Evolutionary conservation across 2,329 filamentous ascomycete species (phyloP), one percentile per base, ranked within the genome.

Genomic region (Trichoderma sp.): DNA sequence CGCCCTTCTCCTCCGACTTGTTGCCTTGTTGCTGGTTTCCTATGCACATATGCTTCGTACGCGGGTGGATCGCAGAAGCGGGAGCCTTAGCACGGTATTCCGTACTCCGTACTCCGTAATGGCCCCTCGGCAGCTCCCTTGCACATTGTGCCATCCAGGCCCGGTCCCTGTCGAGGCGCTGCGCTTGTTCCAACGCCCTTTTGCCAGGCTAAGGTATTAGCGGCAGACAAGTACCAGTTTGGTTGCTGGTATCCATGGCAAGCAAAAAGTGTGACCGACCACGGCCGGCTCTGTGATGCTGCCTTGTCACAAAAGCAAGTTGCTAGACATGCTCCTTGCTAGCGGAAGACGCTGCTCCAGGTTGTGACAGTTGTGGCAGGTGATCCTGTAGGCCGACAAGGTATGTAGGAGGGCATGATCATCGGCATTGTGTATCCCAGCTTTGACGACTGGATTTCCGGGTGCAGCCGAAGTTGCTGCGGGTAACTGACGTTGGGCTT

Each of bases 81-180:
- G 69, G 69, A 70, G 66, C 66, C 64, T 65, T 68, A 70, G 64
- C 67, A 69, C 60, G 68, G 67, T 39, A 54, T 50, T 55, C 60
- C 50, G 66, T 54, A 45, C 59, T 62, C 59, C 59, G 59, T 62
- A 61, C 34, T 39, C 34, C 34, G 34, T 39, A 39, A 39, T 39
- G 34, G 48, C 52, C 66, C 67, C 63, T 71, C 70, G 70, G 69
- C 68, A 71, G 68, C 68, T 69, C 60, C 69, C 69, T 67, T 65
- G 54, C 62, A 48, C 57, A 30, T 44, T 50, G 50, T 48, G 54
- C 48, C 57, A 44, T 34, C 56, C 56, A 52, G 44, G 59, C 51
- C 34, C 21, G 51, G 48, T 45, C 56, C 63, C 58, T 62, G 63
- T 62, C 58, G 26, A 50, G 51, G 47, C 45, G 45, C n/a, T 50